Evolutionary conservation across 1,284 basidiomycete genomes (phyloP), one percentile per base, ranked within the genome.

Genomic region (Cystobasidium sp.): DNA sequence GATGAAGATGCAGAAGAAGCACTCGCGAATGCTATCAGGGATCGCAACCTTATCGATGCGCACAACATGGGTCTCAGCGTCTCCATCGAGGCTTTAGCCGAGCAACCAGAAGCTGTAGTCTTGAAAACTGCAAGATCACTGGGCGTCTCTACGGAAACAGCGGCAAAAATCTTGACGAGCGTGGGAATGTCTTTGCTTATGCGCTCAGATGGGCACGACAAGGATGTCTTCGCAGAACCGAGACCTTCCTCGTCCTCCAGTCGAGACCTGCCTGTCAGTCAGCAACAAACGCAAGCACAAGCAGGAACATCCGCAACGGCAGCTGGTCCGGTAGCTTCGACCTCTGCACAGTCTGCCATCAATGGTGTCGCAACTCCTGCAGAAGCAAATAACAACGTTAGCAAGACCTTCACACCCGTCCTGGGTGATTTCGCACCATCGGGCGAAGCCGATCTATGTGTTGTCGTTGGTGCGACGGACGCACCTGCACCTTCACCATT

Each of bases 1-100:
- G 68, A 74, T 10, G 74, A 74, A 49, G 70, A 64, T 24, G 63
- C 68, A 6, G 61, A 67, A 51, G 64, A 69, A 46, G 37, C 52
- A 41, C 61, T 75, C 8, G 53, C 52, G 8, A 61, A 55, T 31
- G 65, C 72, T 4, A 59, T 74, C 14, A 44, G 65, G 18, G 72
- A 74, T n/a, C 62, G 70, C 18, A 55, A 65, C 31, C 70, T 73
- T 14, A 53, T 61, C 16, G 70, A 73, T 43, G 70, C 70, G 24
- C 70, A 62, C 46, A 73, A 73, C 63, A 68, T 74, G 72, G 72
- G 67, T n/a, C 47, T 74, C 41, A 62, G 56, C 39, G 65, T 74
- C 22, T 74, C 72, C 24, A 74, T 74, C 22, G 62, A 74, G 12
- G 72, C 72, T 2, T 51, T 74, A 10, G 72, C 72, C 37, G 67